phyloP scores from a whole-genome alignment of 208 protist genomes.

The Trichomonas vaginalis region DNA sequence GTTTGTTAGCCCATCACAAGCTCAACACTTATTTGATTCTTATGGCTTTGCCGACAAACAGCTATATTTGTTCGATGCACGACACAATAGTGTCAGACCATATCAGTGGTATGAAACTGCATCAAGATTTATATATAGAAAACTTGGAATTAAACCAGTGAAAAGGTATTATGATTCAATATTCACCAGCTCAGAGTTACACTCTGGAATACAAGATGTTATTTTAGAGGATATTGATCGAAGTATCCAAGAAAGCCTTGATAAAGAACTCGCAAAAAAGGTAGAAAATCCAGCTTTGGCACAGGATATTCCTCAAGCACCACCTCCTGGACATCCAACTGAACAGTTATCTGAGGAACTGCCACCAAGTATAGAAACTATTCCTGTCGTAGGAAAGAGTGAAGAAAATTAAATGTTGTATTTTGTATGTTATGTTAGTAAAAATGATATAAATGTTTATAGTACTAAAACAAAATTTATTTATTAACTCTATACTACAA shows the following conservation, averaged over 20 bases:
- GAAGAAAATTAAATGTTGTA: no score
- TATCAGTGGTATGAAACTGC: constrained; percentile 13
- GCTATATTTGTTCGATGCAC: background rate
- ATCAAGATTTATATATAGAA: background rate
- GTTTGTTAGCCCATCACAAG: background rate
- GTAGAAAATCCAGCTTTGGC: no score
- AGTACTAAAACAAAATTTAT: no score
- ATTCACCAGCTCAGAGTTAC: background rate
- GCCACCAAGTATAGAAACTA: no score
- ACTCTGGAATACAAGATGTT: background rate
- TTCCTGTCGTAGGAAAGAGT: no score
- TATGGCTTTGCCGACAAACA: background rate
- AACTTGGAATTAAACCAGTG: background rate
- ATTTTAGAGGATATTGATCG: background rate
- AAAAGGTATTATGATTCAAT: background rate
- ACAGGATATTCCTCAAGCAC: no score
- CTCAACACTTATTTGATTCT: background rate
- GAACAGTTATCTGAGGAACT: no score
- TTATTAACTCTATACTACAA: no score
- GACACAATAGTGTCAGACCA: background rate
- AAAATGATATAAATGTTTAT: no score
- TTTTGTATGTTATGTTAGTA: no score
- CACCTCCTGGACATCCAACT: no score
- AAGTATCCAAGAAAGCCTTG: background rate
- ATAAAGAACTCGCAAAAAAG: no score